Evolutionary conservation across 192 early-diverging fungal species (phyloP).

Genomic region (Podila clonocystis): DNA sequence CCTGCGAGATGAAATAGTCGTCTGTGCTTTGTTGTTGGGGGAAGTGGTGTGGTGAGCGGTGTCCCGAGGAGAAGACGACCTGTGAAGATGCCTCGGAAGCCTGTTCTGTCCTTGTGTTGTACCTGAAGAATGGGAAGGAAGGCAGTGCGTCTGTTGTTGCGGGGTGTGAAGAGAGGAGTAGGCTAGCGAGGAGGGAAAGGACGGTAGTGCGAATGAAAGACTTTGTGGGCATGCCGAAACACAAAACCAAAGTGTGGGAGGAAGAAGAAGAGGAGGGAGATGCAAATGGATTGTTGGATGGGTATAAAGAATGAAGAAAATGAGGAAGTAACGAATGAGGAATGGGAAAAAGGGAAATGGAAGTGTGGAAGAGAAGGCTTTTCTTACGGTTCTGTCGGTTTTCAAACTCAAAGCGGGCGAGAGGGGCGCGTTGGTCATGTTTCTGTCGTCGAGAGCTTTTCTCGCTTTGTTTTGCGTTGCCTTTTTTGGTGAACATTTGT

Average conservation of each 20-base stretch:
- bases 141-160: neutral
- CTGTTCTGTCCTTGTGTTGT: no score
- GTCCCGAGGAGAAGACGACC: neutral
- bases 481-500: neutral
- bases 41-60: neutral
- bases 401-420: neutral
- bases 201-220: no score
- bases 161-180: neutral
- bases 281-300: no score
- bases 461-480: neutral
- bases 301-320: constrained; percentile 1
- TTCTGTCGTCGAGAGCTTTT: neutral
- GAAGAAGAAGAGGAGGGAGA: no score
- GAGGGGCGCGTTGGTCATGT: neutral
- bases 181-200: no score
- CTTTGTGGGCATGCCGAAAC: no score
- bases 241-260: no score
- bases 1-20: neutral
- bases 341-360: constrained; percentile 11
- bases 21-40: constrained; percentile 6
- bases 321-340: constrained; percentile 5
- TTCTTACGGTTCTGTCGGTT: neutral
- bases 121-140: constrained; percentile 4
- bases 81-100: no score
- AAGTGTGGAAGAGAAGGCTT: neutral